These are phyloP conservation scores for Limtongozyma cylindracea DNA, from an alignment of 805 yeast species.

Conservation along the genomic window DNA sequence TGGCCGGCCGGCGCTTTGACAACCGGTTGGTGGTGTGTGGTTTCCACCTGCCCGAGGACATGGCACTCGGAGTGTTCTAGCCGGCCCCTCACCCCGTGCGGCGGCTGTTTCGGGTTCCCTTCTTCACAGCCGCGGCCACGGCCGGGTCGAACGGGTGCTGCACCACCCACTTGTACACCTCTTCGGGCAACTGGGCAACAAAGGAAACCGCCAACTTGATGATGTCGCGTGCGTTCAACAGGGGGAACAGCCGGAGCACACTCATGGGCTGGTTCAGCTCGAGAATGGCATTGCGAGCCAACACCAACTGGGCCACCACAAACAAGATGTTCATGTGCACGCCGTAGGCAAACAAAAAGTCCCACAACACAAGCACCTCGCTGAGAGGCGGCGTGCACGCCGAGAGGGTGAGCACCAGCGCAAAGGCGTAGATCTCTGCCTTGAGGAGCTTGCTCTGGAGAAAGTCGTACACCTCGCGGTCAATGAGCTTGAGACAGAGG, in stretches of 20 bases:
- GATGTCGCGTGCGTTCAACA: constrained; percentile 43
- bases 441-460: constrained; percentile 40
- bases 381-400: constrained; percentile 73
- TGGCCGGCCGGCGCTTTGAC: constrained; percentile 43
- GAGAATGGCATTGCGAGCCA: constrained; percentile 39
- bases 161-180: constrained; percentile 32
- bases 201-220: constrained; percentile 62
- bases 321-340: constrained; percentile 69
- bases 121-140: no score
- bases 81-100: no score
- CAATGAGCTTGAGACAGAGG: constrained; percentile 40
- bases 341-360: constrained; percentile 76
- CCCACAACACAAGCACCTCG: constrained; percentile 68
- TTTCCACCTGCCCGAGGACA: constrained; percentile 34
- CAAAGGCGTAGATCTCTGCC: constrained; percentile 73
- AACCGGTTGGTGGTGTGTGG: constrained; percentile 47
- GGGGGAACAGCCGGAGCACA: constrained; percentile 46
- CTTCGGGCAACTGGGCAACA: constrained; percentile 45
- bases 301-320: constrained; percentile 58
- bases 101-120: no score
- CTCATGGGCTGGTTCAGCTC: constrained; percentile 47
- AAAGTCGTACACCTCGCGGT: constrained; percentile 36
- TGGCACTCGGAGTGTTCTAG: no score
- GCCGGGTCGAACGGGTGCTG: constrained; percentile 34
- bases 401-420: constrained; percentile 58